Conservation (phyloP, 148 eudicot species). For the Rhododendron henanense region DNA sequence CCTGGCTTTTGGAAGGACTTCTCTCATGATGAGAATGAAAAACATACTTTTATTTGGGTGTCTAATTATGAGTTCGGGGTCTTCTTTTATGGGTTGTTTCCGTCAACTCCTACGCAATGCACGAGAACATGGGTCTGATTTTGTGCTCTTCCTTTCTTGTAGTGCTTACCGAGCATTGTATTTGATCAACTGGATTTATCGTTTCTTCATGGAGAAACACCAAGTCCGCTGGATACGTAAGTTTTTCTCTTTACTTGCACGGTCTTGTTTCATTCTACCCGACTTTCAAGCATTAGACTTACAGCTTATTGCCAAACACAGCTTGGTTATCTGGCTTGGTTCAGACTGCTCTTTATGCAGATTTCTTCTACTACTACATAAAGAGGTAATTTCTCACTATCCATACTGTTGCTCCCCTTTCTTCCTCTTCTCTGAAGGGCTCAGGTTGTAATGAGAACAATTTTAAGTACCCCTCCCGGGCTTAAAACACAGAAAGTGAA, state of each 20-base stretch:
- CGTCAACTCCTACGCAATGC: background rate
- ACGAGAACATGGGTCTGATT: background rate
- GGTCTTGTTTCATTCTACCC: background rate
- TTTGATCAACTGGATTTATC: constrained; percentile 46
- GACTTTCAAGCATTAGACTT: background rate
- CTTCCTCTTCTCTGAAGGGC: background rate
- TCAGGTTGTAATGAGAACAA: background rate
- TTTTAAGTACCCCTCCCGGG: background rate
- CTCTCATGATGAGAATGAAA: background rate
- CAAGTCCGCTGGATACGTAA: constrained; percentile 46
- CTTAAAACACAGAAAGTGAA: background rate
- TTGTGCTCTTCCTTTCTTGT: constrained; percentile 4
- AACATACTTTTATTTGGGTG: background rate
- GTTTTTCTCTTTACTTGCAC: constrained; percentile 2
- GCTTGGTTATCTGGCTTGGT: constrained; percentile 54
- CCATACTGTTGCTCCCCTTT: background rate
- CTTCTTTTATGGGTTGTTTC: background rate
- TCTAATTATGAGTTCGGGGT: background rate
- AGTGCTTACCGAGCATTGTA: constrained; percentile 55
- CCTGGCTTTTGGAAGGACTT: background rate
- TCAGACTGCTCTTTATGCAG: constrained; percentile 49
- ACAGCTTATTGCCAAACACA: constrained; percentile 9
- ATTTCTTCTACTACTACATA: constrained; percentile 39
- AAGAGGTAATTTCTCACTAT: constrained; percentile 1
- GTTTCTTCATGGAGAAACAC: constrained; percentile 39